These are phyloP conservation scores for Cyclocybe cylindracea DNA, from an alignment of 768 basidiomycete genomes.

Conservation along the genomic window DNA sequence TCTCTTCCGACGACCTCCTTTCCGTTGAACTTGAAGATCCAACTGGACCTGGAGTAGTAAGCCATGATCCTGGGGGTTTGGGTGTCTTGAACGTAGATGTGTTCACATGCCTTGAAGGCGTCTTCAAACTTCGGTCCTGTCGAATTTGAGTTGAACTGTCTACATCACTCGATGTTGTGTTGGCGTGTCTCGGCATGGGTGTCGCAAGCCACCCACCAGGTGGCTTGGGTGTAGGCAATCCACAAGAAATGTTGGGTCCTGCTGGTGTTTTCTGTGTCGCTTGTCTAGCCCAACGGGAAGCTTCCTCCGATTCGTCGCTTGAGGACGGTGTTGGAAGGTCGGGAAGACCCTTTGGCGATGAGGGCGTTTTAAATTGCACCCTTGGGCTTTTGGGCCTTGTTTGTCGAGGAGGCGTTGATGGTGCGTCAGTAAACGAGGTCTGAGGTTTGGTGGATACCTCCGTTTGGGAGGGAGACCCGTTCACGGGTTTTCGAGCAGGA, in stretches of 20 bases:
- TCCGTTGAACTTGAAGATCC: slow-evolving; percentile 3
- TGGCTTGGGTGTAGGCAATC: slow-evolving; percentile 13
- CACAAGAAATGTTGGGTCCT: slow-evolving; percentile 3
- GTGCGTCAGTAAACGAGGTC: slow-evolving; percentile 1
- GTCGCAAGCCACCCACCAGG: slow-evolving; percentile 39
- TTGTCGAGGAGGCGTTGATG: slow-evolving; percentile 18
- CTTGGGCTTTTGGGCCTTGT: slow-evolving; percentile 41
- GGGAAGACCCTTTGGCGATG: slow-evolving; percentile 62
- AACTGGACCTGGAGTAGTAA: slow-evolving; percentile 10
- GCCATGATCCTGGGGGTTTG: slow-evolving; percentile 38
- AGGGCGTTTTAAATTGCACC: slow-evolving; percentile 59
- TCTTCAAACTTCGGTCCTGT: slow-evolving; percentile 8
- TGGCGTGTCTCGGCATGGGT: slow-evolving; percentile 20
- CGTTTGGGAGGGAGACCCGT: no score
- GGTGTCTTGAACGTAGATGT: slow-evolving; percentile 20
- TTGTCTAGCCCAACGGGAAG: slow-evolving; percentile 1
- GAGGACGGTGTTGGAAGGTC: slow-evolving; percentile 68
- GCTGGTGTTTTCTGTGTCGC: slow-evolving; percentile 4
- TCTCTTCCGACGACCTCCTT: neutral
- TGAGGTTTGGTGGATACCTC: neutral
- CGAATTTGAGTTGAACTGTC: neutral
- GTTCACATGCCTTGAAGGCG: slow-evolving; percentile 4
- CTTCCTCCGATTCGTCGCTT: slow-evolving; percentile 29
- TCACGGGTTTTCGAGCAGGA: neutral
- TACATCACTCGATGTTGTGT: neutral